Conservation (phyloP, 495 filamentous ascomycete species). For the Chlorociboria aeruginascens region DNA sequence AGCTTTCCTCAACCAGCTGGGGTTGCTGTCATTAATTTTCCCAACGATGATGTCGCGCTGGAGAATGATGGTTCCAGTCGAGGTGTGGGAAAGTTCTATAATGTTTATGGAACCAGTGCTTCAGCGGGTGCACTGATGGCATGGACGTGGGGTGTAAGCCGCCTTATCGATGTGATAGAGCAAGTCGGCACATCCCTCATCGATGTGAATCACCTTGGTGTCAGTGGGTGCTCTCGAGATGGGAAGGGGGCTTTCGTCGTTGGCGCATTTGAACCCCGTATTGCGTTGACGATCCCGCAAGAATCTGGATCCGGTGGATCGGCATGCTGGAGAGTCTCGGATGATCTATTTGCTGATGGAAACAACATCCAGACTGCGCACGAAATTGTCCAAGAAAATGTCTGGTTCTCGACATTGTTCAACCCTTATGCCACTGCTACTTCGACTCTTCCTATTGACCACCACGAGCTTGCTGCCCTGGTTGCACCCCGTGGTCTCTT, state of each 20-base stretch:
- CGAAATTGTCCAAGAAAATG: conserved; percentile 38
- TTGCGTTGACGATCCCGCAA: conserved; percentile 40
- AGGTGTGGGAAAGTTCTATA: conserved; percentile 37
- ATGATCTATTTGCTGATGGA: conserved; percentile 28
- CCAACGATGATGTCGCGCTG: conserved; percentile 35
- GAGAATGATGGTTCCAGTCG: conserved; percentile 26
- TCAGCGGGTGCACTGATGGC: conserved; percentile 35
- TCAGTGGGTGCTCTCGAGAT: conserved; percentile 41
- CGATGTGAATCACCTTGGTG: conserved; percentile 33
- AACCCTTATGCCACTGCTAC: conserved; percentile 28
- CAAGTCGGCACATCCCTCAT: conserved; percentile 28
- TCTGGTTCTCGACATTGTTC: conserved; percentile 36
- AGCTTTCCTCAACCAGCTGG: conserved; percentile 33
- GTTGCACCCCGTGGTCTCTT: conserved; percentile 34
- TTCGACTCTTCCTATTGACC: conserved; percentile 32
- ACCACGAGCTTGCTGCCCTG: conserved; percentile 36
- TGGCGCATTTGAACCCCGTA: conserved; percentile 35
- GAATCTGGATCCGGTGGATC: conserved; percentile 38
- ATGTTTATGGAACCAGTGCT: conserved; percentile 33
- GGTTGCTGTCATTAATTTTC: conserved; percentile 35
- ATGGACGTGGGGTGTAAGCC: conserved; percentile 41
- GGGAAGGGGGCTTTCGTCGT: conserved; percentile 42
- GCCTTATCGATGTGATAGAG: conserved; percentile 41
- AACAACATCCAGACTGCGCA: conserved; percentile 37
- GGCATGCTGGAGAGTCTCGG: conserved; percentile 39